Evolutionary conservation across 768 basidiomycete species (phyloP), one percentile per base, ranked within the genome.

Genomic region (Pleurotus sapidus): DNA sequence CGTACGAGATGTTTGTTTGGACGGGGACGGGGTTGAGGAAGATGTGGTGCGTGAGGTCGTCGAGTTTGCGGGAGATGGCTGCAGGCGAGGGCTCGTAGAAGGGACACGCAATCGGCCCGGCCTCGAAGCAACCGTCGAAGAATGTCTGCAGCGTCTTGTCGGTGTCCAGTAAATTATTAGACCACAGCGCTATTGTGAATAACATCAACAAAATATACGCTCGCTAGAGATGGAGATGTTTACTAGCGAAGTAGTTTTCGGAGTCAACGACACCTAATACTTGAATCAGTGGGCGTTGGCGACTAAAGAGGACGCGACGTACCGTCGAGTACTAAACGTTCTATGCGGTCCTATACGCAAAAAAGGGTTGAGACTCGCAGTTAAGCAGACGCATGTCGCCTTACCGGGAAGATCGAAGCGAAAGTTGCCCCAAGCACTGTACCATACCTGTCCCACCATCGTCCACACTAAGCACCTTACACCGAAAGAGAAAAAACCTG

Each of bases 351-450:
- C 70, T 67, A 49, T 17, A 47, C 14, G 24, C 48, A 11, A 1
- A 24, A 15, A 37, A 56, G 17, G 11, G 9, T 51, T 18, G 20
- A 39, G 23, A 38, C 24, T 11, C 40, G 8, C 4, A 42, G 4
- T 18, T 12, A 17, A 14, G 34, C 8, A 51, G 9, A 27, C 6
- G 11, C 17, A 6, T 5, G 27, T 20, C 18, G 11, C 49, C 64
- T 47, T 58, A 70, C 73, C 1, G 75, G 74, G 55, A 74, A 73
- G 49, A 74, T 57, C 1, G 73, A 46, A 1, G 74, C 70, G 58
- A 72, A 74, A 0, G 70, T 69, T 1, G 67, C 58, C 1, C 71
- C 72, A 23, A 74, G 53, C 6, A 67, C 46, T 2, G 67, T 58
- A 0, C 67, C 65, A 46, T 66, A 70, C 5, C 72, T 74, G 54